These are phyloP conservation scores for Scheffersomyces titani DNA, from an alignment of 1,139 yeast species.

Conservation along the genomic window DNA sequence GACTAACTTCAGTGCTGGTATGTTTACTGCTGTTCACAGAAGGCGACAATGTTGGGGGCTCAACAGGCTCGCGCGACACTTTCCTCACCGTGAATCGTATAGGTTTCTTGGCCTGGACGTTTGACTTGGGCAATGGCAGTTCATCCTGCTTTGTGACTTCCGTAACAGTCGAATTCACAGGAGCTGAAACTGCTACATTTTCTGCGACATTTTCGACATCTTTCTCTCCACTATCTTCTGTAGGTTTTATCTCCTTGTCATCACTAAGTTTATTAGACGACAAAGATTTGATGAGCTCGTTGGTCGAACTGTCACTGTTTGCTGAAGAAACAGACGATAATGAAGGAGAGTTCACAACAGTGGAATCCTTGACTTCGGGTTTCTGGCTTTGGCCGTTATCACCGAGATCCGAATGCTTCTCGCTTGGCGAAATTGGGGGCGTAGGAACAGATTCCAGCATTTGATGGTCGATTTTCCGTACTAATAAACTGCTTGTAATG, in stretches of 20 bases:
- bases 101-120: conserved; percentile 25
- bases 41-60: conserved; percentile 12
- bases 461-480: neutral
- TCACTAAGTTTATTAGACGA: conserved; percentile 17
- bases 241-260: neutral
- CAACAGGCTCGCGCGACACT: conserved; percentile 37
- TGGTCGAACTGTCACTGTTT: conserved; percentile 31
- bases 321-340: conserved; percentile 30
- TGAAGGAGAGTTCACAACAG: conserved; percentile 13
- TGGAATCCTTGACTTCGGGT: neutral
- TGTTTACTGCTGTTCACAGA: neutral
- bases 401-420: neutral
- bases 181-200: neutral
- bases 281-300: conserved; percentile 30
- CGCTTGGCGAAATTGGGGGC: neutral
- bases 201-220: conserved; percentile 1
- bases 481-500: neutral
- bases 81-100: conserved; percentile 45
- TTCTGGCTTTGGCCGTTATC: neutral
- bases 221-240: neutral
- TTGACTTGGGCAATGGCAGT: conserved; percentile 4
- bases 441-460: neutral
- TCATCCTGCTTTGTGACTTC: neutral
- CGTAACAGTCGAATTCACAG: neutral
- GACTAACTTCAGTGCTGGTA: neutral